phyloP scores from a whole-genome alignment of 2,329 filamentous ascomycete species.

The Mycogone perniciosa region DNA sequence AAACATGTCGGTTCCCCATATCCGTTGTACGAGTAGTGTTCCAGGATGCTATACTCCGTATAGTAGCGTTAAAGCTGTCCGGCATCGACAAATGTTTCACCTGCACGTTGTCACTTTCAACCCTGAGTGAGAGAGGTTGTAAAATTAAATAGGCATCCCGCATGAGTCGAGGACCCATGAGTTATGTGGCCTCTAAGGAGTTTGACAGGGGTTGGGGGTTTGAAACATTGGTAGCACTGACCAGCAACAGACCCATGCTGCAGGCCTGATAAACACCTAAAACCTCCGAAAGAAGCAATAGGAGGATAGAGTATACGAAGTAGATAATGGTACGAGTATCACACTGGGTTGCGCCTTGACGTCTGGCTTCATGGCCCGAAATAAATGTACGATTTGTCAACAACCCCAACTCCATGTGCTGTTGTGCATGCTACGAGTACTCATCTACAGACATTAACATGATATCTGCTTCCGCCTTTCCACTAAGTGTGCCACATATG shows the following conservation, averaged over 20 bases:
- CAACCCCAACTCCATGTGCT: neutral
- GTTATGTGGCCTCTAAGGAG: no score
- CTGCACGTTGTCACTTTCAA: neutral
- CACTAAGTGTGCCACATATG: conserved; percentile 56
- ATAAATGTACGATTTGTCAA: neutral
- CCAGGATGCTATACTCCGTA: no score
- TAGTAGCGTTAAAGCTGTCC: no score
- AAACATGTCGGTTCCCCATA: no score
- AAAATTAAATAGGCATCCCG: neutral
- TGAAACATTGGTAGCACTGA: no score
- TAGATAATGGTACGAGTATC: no score
- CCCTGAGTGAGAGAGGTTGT: neutral
- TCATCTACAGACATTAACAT: neutral
- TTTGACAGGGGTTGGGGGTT: no score
- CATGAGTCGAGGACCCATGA: neutral
- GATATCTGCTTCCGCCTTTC: neutral
- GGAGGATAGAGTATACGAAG: no score
- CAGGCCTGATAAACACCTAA: no score
- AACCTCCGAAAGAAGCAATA: no score
- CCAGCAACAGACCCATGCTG: no score
- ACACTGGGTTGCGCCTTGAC: neutral
- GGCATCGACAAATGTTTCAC: neutral
- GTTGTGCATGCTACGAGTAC: neutral
- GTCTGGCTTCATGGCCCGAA: neutral
- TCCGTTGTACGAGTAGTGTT: no score